phyloP scores from a whole-genome alignment of 2,329 filamentous ascomycete species.

The Blastomyces percursus region DNA sequence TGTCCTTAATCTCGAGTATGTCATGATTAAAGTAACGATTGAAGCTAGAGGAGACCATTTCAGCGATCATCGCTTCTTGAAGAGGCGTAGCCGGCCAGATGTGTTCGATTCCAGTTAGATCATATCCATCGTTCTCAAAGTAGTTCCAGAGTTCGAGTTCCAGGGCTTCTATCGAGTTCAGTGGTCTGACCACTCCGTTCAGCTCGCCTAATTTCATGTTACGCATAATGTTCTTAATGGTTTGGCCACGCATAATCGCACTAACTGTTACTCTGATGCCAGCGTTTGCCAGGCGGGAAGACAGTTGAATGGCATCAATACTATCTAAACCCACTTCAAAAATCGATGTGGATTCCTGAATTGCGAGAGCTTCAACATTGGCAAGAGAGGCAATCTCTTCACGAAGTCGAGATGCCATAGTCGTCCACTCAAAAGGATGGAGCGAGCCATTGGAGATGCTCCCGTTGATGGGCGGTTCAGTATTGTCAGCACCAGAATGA shows the following conservation, averaged over 20 bases:
- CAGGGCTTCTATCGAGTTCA: neutral
- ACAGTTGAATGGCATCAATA: constrained; percentile 79
- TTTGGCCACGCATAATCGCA: constrained; percentile 62
- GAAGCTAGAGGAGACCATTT: constrained; percentile 67
- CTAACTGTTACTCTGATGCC: constrained; percentile 58
- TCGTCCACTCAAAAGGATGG: constrained; percentile 47
- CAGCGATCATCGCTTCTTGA: constrained; percentile 75
- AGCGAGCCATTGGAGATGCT: neutral
- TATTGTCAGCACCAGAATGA: neutral
- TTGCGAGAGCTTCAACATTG: constrained; percentile 38
- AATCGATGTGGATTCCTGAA: constrained; percentile 54
- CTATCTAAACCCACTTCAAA: constrained; percentile 82
- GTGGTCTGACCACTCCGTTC: neutral
- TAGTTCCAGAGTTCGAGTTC: constrained; percentile 29
- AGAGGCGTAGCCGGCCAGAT: constrained; percentile 68
- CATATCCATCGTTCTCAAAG: constrained; percentile 26
- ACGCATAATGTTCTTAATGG: constrained; percentile 50
- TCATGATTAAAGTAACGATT: constrained; percentile 79
- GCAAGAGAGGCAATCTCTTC: constrained; percentile 54
- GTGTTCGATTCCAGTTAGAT: constrained; percentile 40
- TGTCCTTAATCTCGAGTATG: constrained; percentile 49
- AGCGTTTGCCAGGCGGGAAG: constrained; percentile 54
- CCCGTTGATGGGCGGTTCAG: neutral
- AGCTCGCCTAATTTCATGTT: constrained; percentile 11
- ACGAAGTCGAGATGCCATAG: constrained; percentile 44